Conservation (phyloP, 345 rosid species). For the Anacardium occidentale region DNA sequence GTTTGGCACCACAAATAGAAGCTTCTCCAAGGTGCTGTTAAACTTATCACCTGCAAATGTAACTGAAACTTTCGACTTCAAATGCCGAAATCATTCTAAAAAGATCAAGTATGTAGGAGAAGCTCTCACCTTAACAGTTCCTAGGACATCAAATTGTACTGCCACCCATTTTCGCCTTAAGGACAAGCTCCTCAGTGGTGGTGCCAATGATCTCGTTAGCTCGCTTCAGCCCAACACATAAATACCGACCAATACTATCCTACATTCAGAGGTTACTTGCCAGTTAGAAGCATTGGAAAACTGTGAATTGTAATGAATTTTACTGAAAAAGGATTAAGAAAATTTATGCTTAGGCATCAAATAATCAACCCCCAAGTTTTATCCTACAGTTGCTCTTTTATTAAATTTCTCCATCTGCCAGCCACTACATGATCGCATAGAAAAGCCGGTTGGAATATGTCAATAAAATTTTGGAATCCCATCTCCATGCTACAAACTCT, state of each 20-base stretch:
- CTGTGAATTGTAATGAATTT: too few relatives aligned
- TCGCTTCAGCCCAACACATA: constrained; percentile 71
- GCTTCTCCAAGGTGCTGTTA: not conserved
- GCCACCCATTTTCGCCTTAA: constrained; percentile 64
- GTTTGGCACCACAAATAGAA: not conserved
- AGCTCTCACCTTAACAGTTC: constrained; percentile 17
- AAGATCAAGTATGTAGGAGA: not conserved
- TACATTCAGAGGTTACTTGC: constrained; percentile 20
- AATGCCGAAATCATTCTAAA: not conserved
- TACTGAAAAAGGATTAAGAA: not conserved
- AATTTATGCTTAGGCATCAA: not conserved
- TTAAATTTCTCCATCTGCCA: not conserved
- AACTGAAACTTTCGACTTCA: not conserved
- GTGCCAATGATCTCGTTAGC: constrained; percentile 86
- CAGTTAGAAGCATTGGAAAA: constrained; percentile 13
- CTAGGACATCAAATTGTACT: constrained; percentile 27
- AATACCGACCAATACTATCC: constrained; percentile 81
- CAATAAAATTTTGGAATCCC: not conserved
- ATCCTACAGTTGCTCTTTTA: too few relatives aligned
- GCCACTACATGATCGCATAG: not conserved
- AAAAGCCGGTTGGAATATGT: not conserved
- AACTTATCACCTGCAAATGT: constrained; percentile 4
- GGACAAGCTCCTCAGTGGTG: constrained; percentile 88
- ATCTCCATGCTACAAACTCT: not conserved
- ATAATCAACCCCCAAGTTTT: not conserved